Conservation (phyloP, 1,139 yeast species). For the Yamadazyma pseudoaaseri region DNA sequence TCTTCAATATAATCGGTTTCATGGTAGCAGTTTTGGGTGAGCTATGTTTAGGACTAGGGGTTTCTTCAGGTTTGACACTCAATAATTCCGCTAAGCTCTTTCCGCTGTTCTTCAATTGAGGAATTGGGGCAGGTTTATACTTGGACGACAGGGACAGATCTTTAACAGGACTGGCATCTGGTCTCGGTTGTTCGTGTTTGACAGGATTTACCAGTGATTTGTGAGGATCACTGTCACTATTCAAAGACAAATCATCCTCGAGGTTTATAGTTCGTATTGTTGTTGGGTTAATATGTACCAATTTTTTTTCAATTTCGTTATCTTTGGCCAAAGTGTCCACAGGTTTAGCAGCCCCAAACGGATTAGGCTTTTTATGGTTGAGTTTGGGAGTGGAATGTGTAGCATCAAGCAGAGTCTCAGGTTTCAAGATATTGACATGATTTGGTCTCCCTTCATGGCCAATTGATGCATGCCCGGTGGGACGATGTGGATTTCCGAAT, state of each 20-base stretch:
- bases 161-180: neutral
- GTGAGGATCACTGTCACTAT: neutral
- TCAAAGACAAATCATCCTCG: constrained; percentile 11
- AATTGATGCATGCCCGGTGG: neutral
- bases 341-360: constrained; percentile 49
- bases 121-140: constrained; percentile 16
- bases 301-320: constrained; percentile 43
- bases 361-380: constrained; percentile 28
- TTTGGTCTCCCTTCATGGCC: neutral
- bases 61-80: constrained; percentile 25
- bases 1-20: constrained; percentile 43
- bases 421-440: neutral
- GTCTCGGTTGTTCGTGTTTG: neutral
- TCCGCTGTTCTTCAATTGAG: constrained; percentile 16
- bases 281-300: constrained; percentile 54
- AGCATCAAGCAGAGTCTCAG: neutral
- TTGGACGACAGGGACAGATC: constrained; percentile 3
- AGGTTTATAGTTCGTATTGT: constrained; percentile 53
- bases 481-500: neutral
- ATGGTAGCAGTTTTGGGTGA: constrained; percentile 25
- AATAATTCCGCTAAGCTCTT: constrained; percentile 41
- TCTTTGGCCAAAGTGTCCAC: constrained; percentile 42
- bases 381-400: constrained; percentile 11
- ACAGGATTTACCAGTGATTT: neutral
- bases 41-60: constrained; percentile 13